phyloP scores from a whole-genome alignment of 352 stramenopile genomes.

The Thraustochytrium sp. region DNA sequence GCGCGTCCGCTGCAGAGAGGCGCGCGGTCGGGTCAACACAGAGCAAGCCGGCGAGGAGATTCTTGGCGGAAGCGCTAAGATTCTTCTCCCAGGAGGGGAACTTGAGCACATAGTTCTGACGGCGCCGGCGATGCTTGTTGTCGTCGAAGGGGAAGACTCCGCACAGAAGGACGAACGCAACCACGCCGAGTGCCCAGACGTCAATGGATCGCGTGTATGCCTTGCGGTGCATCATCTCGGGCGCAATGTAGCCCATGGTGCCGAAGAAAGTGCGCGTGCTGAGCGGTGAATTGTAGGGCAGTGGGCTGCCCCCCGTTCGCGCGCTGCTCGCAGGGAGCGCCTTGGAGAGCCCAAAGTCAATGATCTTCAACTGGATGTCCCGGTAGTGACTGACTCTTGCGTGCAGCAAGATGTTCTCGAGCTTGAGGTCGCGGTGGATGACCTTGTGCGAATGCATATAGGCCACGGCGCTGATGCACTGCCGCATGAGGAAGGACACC shows the following conservation, averaged over 20 bases:
- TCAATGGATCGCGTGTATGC: conserved; percentile 94
- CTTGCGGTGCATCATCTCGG: conserved; percentile 95
- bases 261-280: conserved; percentile 63
- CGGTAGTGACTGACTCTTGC: conserved; percentile 70
- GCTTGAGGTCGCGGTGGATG: conserved; percentile 79
- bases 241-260: conserved; percentile 90
- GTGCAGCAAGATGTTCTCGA: conserved; percentile 59
- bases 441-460: conserved; percentile 78
- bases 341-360: conserved; percentile 97
- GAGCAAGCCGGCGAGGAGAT: conserved; percentile 82
- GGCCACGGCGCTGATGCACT: conserved; percentile 76
- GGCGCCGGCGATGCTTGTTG: conserved; percentile 77
- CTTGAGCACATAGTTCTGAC: conserved; percentile 23
- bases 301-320: not conserved
- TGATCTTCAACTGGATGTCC: conserved; percentile 89
- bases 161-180: conserved; percentile 62
- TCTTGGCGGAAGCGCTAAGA: conserved; percentile 85
- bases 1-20: conserved; percentile 67
- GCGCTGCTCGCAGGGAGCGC: conserved; percentile 57
- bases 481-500: conserved; percentile 71
- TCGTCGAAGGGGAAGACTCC: conserved; percentile 84
- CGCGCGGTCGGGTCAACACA: conserved; percentile 75
- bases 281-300: not conserved
- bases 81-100: conserved; percentile 77
- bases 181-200: conserved; percentile 40